Conservation (phyloP, 2,329 filamentous ascomycete species). For the Nakataea oryzae region DNA sequence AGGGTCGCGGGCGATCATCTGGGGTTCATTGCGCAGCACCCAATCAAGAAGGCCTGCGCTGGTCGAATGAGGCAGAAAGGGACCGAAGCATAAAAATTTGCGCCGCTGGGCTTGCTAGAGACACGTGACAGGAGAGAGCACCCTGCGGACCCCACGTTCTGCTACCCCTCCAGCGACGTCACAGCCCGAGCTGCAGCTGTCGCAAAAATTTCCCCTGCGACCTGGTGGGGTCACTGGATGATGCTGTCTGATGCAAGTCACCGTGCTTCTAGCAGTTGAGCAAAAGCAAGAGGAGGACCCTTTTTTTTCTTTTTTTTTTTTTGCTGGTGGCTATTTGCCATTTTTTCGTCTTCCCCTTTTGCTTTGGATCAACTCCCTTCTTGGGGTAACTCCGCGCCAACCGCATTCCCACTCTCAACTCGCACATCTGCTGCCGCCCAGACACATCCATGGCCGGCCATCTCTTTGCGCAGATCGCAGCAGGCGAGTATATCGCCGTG, state of each 20-base stretch:
- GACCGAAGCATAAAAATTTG: neutral
- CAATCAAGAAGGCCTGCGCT: no score
- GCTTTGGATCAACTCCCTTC: neutral
- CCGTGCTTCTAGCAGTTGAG: neutral
- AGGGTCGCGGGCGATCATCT: no score
- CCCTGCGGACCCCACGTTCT: neutral
- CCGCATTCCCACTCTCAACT: neutral
- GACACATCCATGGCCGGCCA: neutral
- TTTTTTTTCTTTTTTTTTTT: neutral
- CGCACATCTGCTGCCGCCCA: neutral
- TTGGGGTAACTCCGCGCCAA: neutral
- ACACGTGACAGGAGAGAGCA: neutral
- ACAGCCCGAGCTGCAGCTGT: neutral
- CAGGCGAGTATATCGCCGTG: slow-evolving; percentile 3
- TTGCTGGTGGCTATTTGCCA: neutral
- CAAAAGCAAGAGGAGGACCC: neutral
- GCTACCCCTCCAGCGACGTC: neutral
- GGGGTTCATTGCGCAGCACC: no score
- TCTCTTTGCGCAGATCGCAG: slow-evolving; percentile 1
- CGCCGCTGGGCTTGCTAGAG: no score
- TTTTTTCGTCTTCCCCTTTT: neutral
- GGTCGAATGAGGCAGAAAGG: no score
- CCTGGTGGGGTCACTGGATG: neutral
- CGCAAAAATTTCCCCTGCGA: neutral
- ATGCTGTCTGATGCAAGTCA: neutral